phyloP scores from a whole-genome alignment of 2,329 filamentous ascomycete species.

The Periconia sp. region DNA sequence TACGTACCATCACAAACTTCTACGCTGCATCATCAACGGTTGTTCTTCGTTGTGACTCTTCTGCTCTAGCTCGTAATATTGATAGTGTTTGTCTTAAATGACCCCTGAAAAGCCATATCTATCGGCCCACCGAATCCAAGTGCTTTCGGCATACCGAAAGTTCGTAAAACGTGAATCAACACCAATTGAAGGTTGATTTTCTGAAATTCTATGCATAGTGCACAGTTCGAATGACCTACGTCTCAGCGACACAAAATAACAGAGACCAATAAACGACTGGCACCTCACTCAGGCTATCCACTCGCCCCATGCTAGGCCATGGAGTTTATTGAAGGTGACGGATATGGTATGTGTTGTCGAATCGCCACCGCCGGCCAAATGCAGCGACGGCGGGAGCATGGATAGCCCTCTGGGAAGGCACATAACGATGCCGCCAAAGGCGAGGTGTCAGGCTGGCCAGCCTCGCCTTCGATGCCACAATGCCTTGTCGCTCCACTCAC shows the following conservation, averaged over 20 bases:
- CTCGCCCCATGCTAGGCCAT: slow-evolving; percentile 10
- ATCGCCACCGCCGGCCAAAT: slow-evolving; percentile 29
- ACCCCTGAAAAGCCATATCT: not conserved
- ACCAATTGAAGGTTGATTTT: not conserved
- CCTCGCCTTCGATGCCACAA: not conserved
- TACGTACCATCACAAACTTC: not conserved
- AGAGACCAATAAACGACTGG: not conserved
- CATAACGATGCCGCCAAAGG: slow-evolving; percentile 10
- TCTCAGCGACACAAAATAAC: slow-evolving; percentile 4
- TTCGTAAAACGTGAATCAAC: not conserved
- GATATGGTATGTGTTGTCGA: slow-evolving; percentile 27
- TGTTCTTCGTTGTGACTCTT: not conserved
- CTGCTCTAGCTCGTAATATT: not conserved
- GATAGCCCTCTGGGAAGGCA: slow-evolving; percentile 12
- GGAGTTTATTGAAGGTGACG: slow-evolving; percentile 2
- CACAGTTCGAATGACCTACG: slow-evolving; percentile 15
- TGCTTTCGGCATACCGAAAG: not conserved
- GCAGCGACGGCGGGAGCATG: slow-evolving; percentile 19
- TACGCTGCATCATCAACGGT: not conserved
- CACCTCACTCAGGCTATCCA: not conserved
- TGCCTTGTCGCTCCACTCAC: not conserved
- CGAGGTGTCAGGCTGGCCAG: slow-evolving; percentile 7
- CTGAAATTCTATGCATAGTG: slow-evolving; percentile 7
- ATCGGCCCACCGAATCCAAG: not conserved
- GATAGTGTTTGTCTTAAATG: not conserved